These are phyloP conservation scores for Microthyrium microscopicum DNA, from an alignment of 2,329 filamentous ascomycete genomes.

Conservation along the genomic window DNA sequence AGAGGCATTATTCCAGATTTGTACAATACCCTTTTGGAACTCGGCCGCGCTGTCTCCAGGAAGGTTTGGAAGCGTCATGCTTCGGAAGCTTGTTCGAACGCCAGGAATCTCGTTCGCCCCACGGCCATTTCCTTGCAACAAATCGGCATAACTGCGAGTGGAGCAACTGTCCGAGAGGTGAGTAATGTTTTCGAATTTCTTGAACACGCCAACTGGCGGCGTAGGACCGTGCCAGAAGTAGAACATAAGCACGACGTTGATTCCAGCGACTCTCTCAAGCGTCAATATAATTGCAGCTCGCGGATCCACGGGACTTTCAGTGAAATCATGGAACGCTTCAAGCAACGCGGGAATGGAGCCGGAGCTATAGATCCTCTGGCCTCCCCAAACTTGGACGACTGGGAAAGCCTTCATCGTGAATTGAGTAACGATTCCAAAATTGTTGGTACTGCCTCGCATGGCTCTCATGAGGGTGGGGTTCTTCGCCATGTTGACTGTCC, in stretches of 20 bases:
- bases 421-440: conserved; percentile 21
- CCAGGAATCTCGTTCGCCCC: no score
- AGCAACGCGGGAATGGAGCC: conserved; percentile 16
- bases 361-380: conserved; percentile 18
- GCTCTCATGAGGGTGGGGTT: conserved; percentile 17
- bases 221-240: conserved; percentile 1
- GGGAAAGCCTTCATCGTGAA: conserved; percentile 9
- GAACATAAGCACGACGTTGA: conserved; percentile 6
- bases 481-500: conserved; percentile 14
- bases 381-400: conserved; percentile 22
- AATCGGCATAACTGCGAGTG: background rate
- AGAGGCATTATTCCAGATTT: background rate
- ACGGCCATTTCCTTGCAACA: background rate
- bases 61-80: background rate
- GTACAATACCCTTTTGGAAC: background rate
- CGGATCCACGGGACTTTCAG: conserved; percentile 13
- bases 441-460: conserved; percentile 20
- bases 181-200: background rate
- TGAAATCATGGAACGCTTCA: conserved; percentile 19
- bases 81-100: background rate
- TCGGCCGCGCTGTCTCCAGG: background rate
- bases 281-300: conserved; percentile 17
- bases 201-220: background rate
- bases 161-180: background rate
- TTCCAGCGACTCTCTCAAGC: background rate